These are phyloP conservation scores for Phytophthora nicotianae DNA, from an alignment of 352 stramenopile species.

Conservation along the genomic window DNA sequence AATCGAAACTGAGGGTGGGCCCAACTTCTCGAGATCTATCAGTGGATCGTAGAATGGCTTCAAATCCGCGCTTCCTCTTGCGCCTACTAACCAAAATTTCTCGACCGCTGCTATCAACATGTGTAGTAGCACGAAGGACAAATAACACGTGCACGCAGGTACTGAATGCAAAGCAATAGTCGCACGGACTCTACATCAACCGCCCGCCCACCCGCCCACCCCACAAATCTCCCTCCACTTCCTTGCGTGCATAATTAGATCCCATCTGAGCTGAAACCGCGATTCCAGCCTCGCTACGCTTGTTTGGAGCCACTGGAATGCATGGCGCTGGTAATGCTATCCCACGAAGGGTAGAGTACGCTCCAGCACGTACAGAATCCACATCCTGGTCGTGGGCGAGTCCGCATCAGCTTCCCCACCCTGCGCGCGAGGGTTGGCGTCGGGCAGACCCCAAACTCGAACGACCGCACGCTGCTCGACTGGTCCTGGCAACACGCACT, in stretches of 20 bases:
- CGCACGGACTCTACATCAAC: background rate
- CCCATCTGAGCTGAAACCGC: slow-evolving; percentile 13
- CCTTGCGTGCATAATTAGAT: slow-evolving; percentile 7
- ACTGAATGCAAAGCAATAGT: slow-evolving; percentile 13
- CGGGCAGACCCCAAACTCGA: background rate
- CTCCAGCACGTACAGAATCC: too few relatives aligned
- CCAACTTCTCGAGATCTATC: too few relatives aligned
- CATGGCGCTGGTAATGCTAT: background rate
- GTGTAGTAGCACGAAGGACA: background rate
- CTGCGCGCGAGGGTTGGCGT: background rate
- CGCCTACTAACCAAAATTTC: slow-evolving; percentile 1
- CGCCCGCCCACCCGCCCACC: background rate
- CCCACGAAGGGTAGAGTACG: background rate
- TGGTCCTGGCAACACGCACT: slow-evolving; percentile 1
- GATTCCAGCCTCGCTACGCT: background rate
- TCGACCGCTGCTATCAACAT: background rate
- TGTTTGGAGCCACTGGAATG: background rate
- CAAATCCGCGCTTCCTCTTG: background rate
- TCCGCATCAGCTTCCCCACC: background rate
- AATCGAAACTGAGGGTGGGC: too few relatives aligned
- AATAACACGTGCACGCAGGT: slow-evolving; percentile 1
- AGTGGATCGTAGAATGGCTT: too few relatives aligned
- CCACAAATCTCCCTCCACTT: background rate
- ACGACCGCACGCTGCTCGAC: background rate
- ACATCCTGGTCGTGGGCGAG: too few relatives aligned